Percentiles rank a stretch among this genome's conserved stretches.
Conservation (phyloP, 2,329 filamentous ascomycete species). For the Claviceps citrina region DNA sequence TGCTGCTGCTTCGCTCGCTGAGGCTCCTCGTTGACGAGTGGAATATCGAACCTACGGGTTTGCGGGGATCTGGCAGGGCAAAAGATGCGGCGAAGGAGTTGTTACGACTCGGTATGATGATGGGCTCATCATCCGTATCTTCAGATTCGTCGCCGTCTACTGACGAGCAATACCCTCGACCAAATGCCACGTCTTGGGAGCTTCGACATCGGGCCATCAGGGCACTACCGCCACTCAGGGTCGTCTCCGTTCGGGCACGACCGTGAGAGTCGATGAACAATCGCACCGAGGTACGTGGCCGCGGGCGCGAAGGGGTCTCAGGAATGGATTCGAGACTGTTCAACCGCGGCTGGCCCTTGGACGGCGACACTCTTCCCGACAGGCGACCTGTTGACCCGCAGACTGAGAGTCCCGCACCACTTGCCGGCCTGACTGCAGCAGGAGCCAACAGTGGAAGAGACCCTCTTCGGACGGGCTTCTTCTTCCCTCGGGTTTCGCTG, state of each 20-base stretch:
- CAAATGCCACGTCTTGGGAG: constrained; percentile 16
- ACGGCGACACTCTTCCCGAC: constrained; percentile 35
- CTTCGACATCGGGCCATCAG: constrained; percentile 15
- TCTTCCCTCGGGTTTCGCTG: constrained; percentile 37
- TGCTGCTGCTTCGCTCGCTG: constrained; percentile 34
- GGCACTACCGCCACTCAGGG: constrained; percentile 22
- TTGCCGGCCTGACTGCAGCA: constrained; percentile 19
- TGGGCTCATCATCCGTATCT: constrained; percentile 48
- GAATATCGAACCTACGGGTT: constrained; percentile 33
- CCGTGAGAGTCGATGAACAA: constrained; percentile 50
- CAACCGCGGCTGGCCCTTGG: constrained; percentile 35
- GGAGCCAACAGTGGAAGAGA: constrained; percentile 34
- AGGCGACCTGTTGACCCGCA: constrained; percentile 23
- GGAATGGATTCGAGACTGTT: constrained; percentile 42
- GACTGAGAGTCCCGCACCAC: constrained; percentile 16
- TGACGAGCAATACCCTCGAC: constrained; percentile 29
- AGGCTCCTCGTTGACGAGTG: constrained; percentile 31
- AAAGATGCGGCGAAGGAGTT: constrained; percentile 39
- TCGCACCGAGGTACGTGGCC: constrained; percentile 40
- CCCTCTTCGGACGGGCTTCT: constrained; percentile 24
- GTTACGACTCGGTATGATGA: constrained; percentile 46
- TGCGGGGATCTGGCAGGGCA: constrained; percentile 37
- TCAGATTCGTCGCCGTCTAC: constrained; percentile 35
- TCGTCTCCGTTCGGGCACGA: constrained; percentile 40
- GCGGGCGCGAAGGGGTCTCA: constrained; percentile 29